Conservation (phyloP, 495 filamentous ascomycete genomes). For the Penicillium bovifimosum region DNA sequence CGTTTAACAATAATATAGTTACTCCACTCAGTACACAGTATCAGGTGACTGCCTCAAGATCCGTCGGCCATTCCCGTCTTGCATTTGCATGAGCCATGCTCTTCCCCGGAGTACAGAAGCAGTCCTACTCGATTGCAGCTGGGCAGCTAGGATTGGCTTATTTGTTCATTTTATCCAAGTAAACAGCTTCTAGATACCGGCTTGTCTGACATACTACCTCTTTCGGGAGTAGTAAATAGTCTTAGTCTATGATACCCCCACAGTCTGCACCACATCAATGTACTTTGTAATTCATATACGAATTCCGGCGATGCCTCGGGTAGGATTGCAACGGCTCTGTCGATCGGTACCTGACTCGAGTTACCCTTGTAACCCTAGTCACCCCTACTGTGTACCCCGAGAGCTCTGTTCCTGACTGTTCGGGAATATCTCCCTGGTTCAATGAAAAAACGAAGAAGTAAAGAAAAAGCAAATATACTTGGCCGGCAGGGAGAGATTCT, state of each 20-base stretch:
- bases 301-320: not conserved
- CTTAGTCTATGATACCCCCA: too few species aligned
- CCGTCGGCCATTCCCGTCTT: conserved; percentile 21
- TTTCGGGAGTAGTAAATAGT: not conserved
- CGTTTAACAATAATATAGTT: too few species aligned
- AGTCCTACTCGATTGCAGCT: not conserved
- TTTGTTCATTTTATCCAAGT: not conserved
- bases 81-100: conserved; percentile 27
- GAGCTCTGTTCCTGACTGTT: conserved; percentile 10
- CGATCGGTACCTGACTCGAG: conserved; percentile 14
- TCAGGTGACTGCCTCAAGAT: conserved; percentile 25
- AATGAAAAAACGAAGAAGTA: too few species aligned
- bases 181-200: not conserved
- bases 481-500: conserved; percentile 8
- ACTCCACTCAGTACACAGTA: not conserved
- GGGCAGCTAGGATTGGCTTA: too few species aligned
- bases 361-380: conserved; percentile 3
- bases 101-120: conserved; percentile 16
- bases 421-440: conserved; percentile 2
- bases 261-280: too few species aligned
- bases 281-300: too few species aligned
- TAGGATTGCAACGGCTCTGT: conserved; percentile 4
- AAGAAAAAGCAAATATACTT: conserved; percentile 17
- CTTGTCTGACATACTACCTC: not conserved
- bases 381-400: conserved; percentile 14